Conservation (phyloP, 2,329 filamentous ascomycete genomes). For the Hypoxylon sp. region DNA sequence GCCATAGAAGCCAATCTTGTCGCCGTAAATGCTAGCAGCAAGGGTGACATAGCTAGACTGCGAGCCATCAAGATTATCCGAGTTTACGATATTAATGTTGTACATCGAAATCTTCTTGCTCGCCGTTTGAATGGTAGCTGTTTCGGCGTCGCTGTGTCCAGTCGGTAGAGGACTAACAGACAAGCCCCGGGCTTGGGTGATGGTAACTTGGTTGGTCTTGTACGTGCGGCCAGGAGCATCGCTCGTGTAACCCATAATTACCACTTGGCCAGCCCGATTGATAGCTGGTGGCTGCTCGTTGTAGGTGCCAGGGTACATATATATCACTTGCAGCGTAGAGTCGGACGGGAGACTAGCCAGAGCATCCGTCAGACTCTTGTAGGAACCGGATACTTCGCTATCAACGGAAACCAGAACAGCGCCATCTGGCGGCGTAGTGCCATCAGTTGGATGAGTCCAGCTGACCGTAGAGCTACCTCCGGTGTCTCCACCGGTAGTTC, state of each 20-base stretch:
- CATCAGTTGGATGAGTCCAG: not conserved
- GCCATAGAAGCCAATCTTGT: slow-evolving; percentile 19
- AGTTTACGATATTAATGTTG: slow-evolving; percentile 19
- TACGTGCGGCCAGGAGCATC: not conserved
- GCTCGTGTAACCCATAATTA: not conserved
- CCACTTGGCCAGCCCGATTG: not conserved
- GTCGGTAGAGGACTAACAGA: slow-evolving; percentile 10
- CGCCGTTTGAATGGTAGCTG: slow-evolving; percentile 12
- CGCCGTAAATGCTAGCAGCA: slow-evolving; percentile 14
- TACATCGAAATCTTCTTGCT: slow-evolving; percentile 15
- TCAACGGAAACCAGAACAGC: not conserved
- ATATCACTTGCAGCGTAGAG: not conserved
- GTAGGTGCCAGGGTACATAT: not conserved
- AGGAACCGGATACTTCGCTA: not conserved
- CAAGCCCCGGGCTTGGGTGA: slow-evolving; percentile 11
- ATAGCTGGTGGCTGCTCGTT: not conserved
- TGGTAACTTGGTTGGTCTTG: slow-evolving; percentile 11
- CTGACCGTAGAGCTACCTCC: not conserved
- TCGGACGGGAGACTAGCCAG: not conserved
- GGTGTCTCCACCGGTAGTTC: not conserved
- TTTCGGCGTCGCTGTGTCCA: slow-evolving; percentile 16
- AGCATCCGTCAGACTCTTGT: not conserved
- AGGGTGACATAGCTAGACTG: slow-evolving; percentile 15
- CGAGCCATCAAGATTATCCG: slow-evolving; percentile 11
- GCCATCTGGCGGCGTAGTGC: not conserved